Evolutionary conservation across 2,329 filamentous ascomycete species (phyloP).

Genomic region (Ceratocystis cubensis): DNA sequence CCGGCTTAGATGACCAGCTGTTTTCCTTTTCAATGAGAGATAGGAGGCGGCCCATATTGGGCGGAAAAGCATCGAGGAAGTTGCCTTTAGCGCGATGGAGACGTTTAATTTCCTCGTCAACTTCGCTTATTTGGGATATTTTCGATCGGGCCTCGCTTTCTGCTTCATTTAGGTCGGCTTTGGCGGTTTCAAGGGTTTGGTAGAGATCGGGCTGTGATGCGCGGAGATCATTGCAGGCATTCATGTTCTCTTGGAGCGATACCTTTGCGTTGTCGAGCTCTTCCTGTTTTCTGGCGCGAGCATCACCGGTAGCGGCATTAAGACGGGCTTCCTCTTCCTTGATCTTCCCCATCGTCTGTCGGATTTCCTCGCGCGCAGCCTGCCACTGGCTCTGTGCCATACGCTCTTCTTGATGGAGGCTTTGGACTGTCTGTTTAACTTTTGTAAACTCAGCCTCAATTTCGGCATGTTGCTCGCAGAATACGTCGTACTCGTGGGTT

Average conservation of each 20-base stretch:
- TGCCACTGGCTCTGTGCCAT: conserved; percentile 39
- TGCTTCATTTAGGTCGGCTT: conserved; percentile 24
- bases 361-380: conserved; percentile 37
- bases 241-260: conserved; percentile 2
- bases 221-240: background rate
- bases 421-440: conserved; percentile 35
- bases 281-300: conserved; percentile 49
- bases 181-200: conserved; percentile 13
- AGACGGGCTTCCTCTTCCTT: conserved; percentile 48
- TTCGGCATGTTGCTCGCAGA: conserved; percentile 31
- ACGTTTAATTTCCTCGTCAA: conserved; percentile 24
- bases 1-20: conserved; percentile 56
- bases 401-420: conserved; percentile 52
- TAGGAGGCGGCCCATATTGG: conserved; percentile 50
- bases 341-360: conserved; percentile 37
- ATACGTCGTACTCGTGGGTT: conserved; percentile 26
- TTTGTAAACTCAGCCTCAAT: conserved; percentile 23
- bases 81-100: conserved; percentile 36
- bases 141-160: conserved; percentile 23
- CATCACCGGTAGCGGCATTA: conserved; percentile 55
- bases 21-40: conserved; percentile 55
- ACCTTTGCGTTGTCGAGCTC: conserved; percentile 29
- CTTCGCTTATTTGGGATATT: conserved; percentile 24
- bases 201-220: conserved; percentile 3
- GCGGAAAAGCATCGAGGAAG: conserved; percentile 51